These are phyloP conservation scores for Phialemoniopsis sp. DNA, from an alignment of 2,329 filamentous ascomycete species.

Conservation along the genomic window DNA sequence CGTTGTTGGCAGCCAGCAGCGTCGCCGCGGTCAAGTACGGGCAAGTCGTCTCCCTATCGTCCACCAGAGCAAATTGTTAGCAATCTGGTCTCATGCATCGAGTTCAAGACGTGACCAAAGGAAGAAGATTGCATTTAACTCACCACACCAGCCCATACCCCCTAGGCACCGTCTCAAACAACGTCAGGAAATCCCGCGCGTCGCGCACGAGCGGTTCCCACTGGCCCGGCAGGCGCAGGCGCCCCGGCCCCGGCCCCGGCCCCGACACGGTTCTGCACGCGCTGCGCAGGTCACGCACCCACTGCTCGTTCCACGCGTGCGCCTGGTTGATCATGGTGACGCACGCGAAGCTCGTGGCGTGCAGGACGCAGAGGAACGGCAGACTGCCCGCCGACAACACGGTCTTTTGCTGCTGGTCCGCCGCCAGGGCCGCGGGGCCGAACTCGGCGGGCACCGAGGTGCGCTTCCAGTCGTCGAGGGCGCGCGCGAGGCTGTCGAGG, in stretches of 20 bases:
- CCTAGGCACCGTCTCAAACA: neutral
- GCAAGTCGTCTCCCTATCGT: constrained; percentile 1
- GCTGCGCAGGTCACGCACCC: neutral
- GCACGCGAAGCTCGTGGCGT: neutral
- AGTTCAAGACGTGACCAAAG: too few relatives aligned
- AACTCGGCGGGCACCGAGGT: neutral
- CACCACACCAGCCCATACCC: neutral
- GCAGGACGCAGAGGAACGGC: neutral
- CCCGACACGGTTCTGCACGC: too few relatives aligned
- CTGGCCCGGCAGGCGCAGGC: neutral
- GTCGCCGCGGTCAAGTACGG: constrained; percentile 1
- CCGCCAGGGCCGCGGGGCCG: neutral
- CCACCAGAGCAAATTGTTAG: neutral
- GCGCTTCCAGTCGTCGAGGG: neutral
- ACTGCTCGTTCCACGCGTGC: neutral
- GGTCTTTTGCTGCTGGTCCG: too few relatives aligned
- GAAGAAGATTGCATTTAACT: neutral
- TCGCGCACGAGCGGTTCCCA: neutral
- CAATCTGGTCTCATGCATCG: neutral
- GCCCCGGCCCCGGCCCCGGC: neutral
- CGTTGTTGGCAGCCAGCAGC: constrained; percentile 1
- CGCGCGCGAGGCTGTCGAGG: neutral
- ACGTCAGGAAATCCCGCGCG: neutral
- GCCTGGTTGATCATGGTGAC: neutral
- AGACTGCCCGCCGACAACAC: too few relatives aligned